Percentiles rank a stretch among this genome's conserved stretches.
These are phyloP conservation scores for Nannochloris sp. DNA, from an alignment of 139 green algal species.

Conservation along the genomic window DNA sequence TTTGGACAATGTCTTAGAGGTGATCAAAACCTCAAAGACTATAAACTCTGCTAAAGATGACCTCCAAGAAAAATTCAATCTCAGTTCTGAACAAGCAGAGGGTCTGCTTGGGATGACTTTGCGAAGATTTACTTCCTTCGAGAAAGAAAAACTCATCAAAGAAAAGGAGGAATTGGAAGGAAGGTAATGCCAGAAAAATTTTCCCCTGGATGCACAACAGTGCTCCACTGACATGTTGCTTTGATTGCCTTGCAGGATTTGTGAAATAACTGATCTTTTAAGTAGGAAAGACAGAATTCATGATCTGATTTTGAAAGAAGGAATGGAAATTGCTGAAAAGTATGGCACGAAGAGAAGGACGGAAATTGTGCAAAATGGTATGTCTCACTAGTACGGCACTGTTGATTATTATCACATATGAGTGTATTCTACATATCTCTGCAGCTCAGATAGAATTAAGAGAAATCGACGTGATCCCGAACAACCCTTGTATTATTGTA, in stretches of 20 bases:
- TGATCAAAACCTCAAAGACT: slow-evolving; percentile 60
- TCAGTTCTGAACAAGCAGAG: slow-evolving; percentile 64
- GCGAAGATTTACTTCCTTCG: slow-evolving; percentile 72
- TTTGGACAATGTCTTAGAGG: slow-evolving; percentile 59
- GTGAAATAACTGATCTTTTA: slow-evolving; percentile 48
- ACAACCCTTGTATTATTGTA: slow-evolving; percentile 50
- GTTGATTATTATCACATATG: no score
- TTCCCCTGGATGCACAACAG: background rate
- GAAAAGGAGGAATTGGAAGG: slow-evolving; percentile 51
- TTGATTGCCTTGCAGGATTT: slow-evolving; percentile 21
- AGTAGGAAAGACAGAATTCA: slow-evolving; percentile 38
- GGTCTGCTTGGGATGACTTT: slow-evolving; percentile 75
- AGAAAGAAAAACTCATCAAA: slow-evolving; percentile 52
- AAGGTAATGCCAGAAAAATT: slow-evolving; percentile 12
- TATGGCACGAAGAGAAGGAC: slow-evolving; percentile 52
- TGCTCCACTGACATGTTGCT: background rate
- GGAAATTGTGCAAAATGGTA: slow-evolving; percentile 16
- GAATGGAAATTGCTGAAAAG: slow-evolving; percentile 46
- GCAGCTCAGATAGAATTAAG: slow-evolving; percentile 16
- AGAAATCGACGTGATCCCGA: slow-evolving; percentile 53
- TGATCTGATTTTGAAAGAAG: slow-evolving; percentile 48
- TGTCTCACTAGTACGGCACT: no score
- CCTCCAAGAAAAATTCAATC: slow-evolving; percentile 41
- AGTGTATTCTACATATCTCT: background rate
- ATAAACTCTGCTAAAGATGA: slow-evolving; percentile 31